Evolutionary conservation across 768 basidiomycete species (phyloP), one percentile per base, ranked within the genome.

Genomic region (Mycena chlorophos): DNA sequence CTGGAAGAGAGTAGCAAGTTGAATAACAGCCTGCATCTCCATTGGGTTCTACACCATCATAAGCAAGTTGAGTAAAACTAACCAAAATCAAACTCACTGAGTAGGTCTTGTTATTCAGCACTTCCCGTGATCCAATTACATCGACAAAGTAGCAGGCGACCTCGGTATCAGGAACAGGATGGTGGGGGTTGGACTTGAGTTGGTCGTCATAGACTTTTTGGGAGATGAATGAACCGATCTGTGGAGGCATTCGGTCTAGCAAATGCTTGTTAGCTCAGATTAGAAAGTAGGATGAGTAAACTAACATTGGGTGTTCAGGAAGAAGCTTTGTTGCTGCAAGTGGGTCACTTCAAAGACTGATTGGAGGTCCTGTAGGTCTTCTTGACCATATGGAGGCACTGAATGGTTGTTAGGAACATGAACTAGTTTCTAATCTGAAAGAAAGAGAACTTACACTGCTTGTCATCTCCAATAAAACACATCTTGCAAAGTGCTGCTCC

Each of bases 351-450:
- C 90, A 80, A 93, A 92, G 10, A 93, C 81, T 63, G 89, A 91
- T 57, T 87, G 77, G 13, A 92, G 74, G 2, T 78, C 79, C 54
- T 77, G 67, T 37, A 87, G 72, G 39, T 87, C 79, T 60, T 89
- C 88, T 60, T 88, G 81, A 8, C 89, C 90, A 84, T 77, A 81
- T 2, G 91, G 91, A 61, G 91, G 88, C 62, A 93, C 91, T 93
- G 51, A 29, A 62, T 31, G 39, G 43, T 62, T 45, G 47, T 51
- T 45, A n/a, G n/a, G n/a, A n/a, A n/a, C n/a, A n/a, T 55, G 27
- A 30, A 42, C 27, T 26, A 30, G 20, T n/a, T 60, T 17, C 73
- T 59, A 3, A 51, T 64, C 39, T 16, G 27, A 45, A 54, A 23
- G 10, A 26, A 51, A 53, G 45, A 61, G 37, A 55, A 45, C 76